phyloP scores from a whole-genome alignment of 352 stramenopile genomes.

The Pythium volutum region DNA sequence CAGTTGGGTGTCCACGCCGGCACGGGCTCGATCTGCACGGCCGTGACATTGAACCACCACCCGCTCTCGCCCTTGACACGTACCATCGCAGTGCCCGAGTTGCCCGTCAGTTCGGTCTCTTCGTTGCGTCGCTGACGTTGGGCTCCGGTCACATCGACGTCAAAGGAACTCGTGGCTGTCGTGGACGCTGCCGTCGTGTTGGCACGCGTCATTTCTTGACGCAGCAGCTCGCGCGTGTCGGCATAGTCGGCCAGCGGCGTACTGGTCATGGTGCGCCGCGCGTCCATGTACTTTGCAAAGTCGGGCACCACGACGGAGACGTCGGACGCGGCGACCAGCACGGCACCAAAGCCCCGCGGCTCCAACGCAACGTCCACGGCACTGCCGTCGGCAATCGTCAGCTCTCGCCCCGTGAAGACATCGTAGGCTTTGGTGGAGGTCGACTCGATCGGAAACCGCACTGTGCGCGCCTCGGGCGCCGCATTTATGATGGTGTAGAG shows the following conservation, averaged over 20 bases:
- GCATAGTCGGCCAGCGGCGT: constrained; percentile 48
- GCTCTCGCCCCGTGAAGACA: constrained; percentile 53
- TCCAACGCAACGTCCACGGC: constrained; percentile 39
- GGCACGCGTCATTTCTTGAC: constrained; percentile 21
- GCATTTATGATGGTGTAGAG: constrained; percentile 70
- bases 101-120: not conserved
- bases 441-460: constrained; percentile 31
- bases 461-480: constrained; percentile 24
- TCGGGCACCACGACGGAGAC: constrained; percentile 17
- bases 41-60: constrained; percentile 83
- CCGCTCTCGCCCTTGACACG: constrained; percentile 36
- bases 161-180: not conserved
- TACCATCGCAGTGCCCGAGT: constrained; percentile 36
- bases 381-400: constrained; percentile 12
- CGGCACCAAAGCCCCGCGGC: constrained; percentile 56
- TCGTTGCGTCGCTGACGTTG: not conserved
- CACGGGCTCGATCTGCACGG: constrained; percentile 81
- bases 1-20: constrained; percentile 60
- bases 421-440: constrained; percentile 41
- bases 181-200: not conserved
- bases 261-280: constrained; percentile 49
- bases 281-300: constrained; percentile 38
- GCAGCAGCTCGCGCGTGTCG: constrained; percentile 22
- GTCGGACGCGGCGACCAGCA: constrained; percentile 34
- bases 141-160: not conserved